Base-by-base conservation (phyloP, 805 yeast genomes). In the Starmerella tilneyi region DNA sequence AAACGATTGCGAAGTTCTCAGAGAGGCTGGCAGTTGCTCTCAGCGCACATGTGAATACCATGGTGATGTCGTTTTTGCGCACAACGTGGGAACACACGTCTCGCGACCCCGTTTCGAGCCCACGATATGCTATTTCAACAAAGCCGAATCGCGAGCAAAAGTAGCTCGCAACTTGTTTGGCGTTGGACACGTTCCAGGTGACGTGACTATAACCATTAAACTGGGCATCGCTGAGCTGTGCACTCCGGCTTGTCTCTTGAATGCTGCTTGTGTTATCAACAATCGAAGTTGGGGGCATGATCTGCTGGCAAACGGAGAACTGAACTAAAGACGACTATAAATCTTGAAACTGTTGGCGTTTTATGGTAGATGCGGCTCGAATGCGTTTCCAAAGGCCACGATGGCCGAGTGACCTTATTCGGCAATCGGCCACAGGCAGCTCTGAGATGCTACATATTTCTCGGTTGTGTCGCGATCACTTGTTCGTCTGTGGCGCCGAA, bases 131-230 rank as follows among this genome's bases (percentile, higher is more conserved):
- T 30, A 78, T 59, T 29, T 71, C 74, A 17, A 64, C 52, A 60
- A 84, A 84, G 0, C 94, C 94, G 62, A 76, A 71, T 6, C 72
- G 63, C 13, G 67, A 56, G 36, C 74, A 68, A 47, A 79, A 74
- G 57, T 70, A 73, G 19, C 63, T 58, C 0, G 94, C 79, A 36
- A 76, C 66, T 49, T 75, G 75, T 48, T 74, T 76, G 20, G 89
- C 82, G 51, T 82, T 81, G n/a, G 84, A 73, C 11, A 79, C 81
- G 49, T 78, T 80, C 69, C 81, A 75, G 12, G 81, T 79, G 3
- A 82, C 68, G 55, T 79, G 79, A 62, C 75, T 78, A 57, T 79
- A 82, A n/a, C 42, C 52, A 5, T 21, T 5, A 28, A 42, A 33
- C 2, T 26, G 29, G n/a, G n/a, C n/a, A n/a, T n/a, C n/a, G n/a